Evolutionary conservation across 345 rosid genomes (phyloP), one percentile per base, ranked within the genome.

Genomic region (Ricinus communis): DNA sequence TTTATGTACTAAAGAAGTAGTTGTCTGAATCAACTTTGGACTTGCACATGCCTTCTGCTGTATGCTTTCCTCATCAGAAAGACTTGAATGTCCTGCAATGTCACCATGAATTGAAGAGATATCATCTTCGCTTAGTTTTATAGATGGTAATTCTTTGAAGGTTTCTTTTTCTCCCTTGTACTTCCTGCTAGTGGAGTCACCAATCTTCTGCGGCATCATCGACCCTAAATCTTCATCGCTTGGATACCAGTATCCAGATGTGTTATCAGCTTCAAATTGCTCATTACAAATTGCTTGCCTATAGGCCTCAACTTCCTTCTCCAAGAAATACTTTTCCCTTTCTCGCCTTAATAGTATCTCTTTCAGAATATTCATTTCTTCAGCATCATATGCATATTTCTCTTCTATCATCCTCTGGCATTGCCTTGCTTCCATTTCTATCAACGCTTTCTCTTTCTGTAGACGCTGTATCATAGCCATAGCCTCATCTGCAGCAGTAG

Each of bases 401-500:
- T 94, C 97, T 67, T 91, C 98, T 18, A 87, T 84, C 86, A 94
- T 88, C 71, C 96, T 84, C 59, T 85, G 91, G 43, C 86, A 86
- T 72, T 91, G 97, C 77, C 79, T 88, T 51, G 90, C 90, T 81
- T 90, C 97, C 97, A 90, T 94, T 76, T 87, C 93, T 66, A 90
- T 75, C 0, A 77, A 65, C 38, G 97, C 96, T 85, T 87, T 91
- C 59, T 90, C 97, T 57, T 87, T 83, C 74, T 91, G 98, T 55
- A 94, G 72, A 61, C 89, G 88, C 65, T 73, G 52, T 73, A 94
- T 90, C 99, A 94, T 90, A 67, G 96, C 91, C 93, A 92, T 85
- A 59, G 97, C 89, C 84, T 91, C 97, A 76, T 94, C 97, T 57
- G 93, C 87, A 51, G 96, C 96, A 33, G 88, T 75, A n/a, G 95